Percentiles rank a stretch among this genome's conserved stretches.
Evolutionary conservation across 345 rosid genomes (phyloP).

Genomic region (Pistacia vera): DNA sequence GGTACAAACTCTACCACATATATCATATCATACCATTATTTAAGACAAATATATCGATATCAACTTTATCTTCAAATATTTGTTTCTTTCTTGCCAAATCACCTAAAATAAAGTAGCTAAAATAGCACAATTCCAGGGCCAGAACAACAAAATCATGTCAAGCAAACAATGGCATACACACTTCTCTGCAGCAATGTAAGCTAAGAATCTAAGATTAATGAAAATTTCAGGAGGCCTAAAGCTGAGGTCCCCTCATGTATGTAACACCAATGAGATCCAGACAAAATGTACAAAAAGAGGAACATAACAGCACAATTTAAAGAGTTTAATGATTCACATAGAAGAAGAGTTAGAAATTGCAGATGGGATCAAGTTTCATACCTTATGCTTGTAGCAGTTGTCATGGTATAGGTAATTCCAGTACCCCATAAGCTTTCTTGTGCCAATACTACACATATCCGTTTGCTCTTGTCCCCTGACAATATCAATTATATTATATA

Average conservation of each 20-base stretch:
- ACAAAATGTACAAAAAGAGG: neutral
- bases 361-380: slow-evolving; percentile 19
- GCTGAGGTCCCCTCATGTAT: neutral
- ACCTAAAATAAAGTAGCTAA: too few relatives aligned
- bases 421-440: slow-evolving; percentile 45
- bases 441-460: slow-evolving; percentile 36
- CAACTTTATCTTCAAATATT: too few relatives aligned
- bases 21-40: too few relatives aligned
- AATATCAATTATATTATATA: neutral
- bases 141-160: neutral
- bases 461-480: slow-evolving; percentile 41
- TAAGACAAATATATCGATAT: too few relatives aligned
- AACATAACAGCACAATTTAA: neutral
- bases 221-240: too few relatives aligned
- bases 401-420: slow-evolving; percentile 46
- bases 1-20: neutral
- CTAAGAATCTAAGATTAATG: too few relatives aligned
- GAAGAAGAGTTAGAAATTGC: neutral
- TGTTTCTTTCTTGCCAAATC: too few relatives aligned
- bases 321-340: neutral
- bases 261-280: neutral
- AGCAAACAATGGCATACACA: neutral
- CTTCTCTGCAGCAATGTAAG: neutral
- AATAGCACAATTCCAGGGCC: too few relatives aligned
- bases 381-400: slow-evolving; percentile 56